Percentiles rank a stretch among this genome's conserved stretches.
phyloP scores from a whole-genome alignment of 768 basidiomycete species.

The Trametes villosa region DNA sequence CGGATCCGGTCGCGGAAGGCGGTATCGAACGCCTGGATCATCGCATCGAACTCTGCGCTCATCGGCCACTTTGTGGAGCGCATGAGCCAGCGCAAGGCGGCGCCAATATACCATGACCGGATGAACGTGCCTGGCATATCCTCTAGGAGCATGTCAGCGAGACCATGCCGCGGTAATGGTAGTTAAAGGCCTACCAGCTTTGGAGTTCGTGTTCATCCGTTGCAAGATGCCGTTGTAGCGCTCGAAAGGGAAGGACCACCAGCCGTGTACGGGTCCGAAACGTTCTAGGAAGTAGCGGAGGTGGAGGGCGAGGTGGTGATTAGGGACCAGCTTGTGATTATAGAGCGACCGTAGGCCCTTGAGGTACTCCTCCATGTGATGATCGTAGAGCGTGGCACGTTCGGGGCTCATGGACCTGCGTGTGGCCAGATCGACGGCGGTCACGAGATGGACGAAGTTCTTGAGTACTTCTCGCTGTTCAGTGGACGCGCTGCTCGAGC shows the following conservation, averaged over 20 bases:
- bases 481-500: conserved; percentile 9
- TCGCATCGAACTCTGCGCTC: background rate
- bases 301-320: conserved; percentile 40
- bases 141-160: background rate
- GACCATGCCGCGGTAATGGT: too few relatives aligned
- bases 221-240: conserved; percentile 34
- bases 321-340: conserved; percentile 33
- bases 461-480: conserved; percentile 26
- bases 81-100: background rate
- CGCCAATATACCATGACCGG: background rate
- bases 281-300: conserved; percentile 28
- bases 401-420: background rate
- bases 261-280: conserved; percentile 38
- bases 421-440: conserved; percentile 30
- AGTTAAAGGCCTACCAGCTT: background rate
- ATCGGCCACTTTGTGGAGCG: background rate
- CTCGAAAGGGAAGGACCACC: conserved; percentile 32
- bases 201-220: conserved; percentile 30
- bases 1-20: background rate
- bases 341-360: conserved; percentile 25
- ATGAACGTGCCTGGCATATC: conserved; percentile 1
- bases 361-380: conserved; percentile 28
- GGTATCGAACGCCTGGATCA: background rate
- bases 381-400: conserved; percentile 8
- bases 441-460: conserved; percentile 36